phyloP scores from a whole-genome alignment of 2,329 filamentous ascomycete genomes.

The Orbilia quercus region DNA sequence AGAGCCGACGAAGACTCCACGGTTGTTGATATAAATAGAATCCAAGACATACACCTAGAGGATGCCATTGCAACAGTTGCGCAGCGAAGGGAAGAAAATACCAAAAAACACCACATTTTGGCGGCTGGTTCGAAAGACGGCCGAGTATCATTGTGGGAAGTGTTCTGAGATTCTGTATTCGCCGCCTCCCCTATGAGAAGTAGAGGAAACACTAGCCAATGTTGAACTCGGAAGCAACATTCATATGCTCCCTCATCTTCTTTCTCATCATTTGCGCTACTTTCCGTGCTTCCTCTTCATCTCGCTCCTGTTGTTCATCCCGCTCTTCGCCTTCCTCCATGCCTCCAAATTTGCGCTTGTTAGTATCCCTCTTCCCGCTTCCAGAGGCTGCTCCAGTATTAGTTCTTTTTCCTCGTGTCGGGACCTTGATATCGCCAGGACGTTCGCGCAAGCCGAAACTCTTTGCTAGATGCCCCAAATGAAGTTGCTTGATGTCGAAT shows the following conservation, averaged over 20 bases:
- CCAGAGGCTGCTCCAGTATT: constrained; percentile 63
- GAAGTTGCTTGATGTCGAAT: constrained; percentile 91
- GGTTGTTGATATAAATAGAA: constrained; percentile 26
- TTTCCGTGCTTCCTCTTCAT: constrained; percentile 60
- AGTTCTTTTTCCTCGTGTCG: constrained; percentile 59
- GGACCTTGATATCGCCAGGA: constrained; percentile 79
- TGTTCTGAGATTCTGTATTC: constrained; percentile 72
- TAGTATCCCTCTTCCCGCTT: neutral
- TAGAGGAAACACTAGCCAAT: constrained; percentile 67
- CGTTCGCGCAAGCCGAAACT: constrained; percentile 89
- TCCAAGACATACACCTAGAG: constrained; percentile 31
- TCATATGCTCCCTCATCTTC: constrained; percentile 68
- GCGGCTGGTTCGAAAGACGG: constrained; percentile 93
- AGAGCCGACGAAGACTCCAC: constrained; percentile 63
- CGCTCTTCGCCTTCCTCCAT: constrained; percentile 61
- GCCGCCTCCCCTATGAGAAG: neutral
- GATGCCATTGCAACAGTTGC: constrained; percentile 11
- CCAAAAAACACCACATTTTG: constrained; percentile 75
- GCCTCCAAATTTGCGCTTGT: constrained; percentile 63
- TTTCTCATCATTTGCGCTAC: constrained; percentile 71
- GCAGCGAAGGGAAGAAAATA: constrained; percentile 15
- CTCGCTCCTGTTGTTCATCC: constrained; percentile 59
- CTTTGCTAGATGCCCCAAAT: constrained; percentile 93
- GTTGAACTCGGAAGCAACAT: constrained; percentile 74
- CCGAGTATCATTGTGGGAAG: constrained; percentile 93